Percentiles rank a stretch among this genome's conserved stretches.
phyloP scores from a whole-genome alignment of 768 basidiomycete species.

The Leccinum sublutescens region DNA sequence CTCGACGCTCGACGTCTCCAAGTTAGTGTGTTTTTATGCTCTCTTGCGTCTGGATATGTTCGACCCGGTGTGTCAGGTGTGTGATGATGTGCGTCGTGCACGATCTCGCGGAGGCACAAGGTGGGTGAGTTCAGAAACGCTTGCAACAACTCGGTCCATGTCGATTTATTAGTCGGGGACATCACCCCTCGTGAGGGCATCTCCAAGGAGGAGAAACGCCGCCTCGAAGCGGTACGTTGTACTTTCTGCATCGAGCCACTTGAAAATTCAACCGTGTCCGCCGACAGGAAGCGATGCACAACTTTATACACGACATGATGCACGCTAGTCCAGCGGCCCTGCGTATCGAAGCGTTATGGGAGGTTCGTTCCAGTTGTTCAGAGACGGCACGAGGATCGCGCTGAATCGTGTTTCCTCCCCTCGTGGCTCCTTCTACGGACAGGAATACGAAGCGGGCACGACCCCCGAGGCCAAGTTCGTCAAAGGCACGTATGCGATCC shows the following conservation, averaged over 20 bases:
- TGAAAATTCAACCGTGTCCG: not conserved
- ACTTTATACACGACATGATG: constrained; percentile 88
- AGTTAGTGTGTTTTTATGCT: constrained; percentile 41
- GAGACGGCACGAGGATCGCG: not conserved
- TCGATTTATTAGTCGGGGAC: constrained; percentile 69
- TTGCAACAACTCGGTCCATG: not conserved
- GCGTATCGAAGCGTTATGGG: constrained; percentile 69
- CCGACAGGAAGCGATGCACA: constrained; percentile 81
- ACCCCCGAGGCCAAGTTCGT: constrained; percentile 82
- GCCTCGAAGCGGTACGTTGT: constrained; percentile 62
- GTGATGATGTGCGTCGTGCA: constrained; percentile 94
- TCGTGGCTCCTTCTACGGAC: not conserved
- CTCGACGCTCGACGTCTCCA: constrained; percentile 63
- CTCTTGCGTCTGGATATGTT: not conserved
- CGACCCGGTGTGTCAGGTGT: constrained; percentile 37
- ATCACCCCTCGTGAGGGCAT: constrained; percentile 91
- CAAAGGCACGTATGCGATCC: constrained; percentile 53
- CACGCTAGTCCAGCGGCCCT: constrained; percentile 67
- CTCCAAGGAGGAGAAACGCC: constrained; percentile 73
- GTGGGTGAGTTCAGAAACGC: constrained; percentile 33
- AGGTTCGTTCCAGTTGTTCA: constrained; percentile 31
- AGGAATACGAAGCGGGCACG: constrained; percentile 83
- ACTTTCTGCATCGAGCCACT: not conserved
- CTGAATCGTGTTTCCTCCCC: not conserved
- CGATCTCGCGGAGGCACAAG: constrained; percentile 94